These are phyloP conservation scores for Pseudotulostoma volvatum DNA, from an alignment of 495 filamentous ascomycete species.

Conservation along the genomic window DNA sequence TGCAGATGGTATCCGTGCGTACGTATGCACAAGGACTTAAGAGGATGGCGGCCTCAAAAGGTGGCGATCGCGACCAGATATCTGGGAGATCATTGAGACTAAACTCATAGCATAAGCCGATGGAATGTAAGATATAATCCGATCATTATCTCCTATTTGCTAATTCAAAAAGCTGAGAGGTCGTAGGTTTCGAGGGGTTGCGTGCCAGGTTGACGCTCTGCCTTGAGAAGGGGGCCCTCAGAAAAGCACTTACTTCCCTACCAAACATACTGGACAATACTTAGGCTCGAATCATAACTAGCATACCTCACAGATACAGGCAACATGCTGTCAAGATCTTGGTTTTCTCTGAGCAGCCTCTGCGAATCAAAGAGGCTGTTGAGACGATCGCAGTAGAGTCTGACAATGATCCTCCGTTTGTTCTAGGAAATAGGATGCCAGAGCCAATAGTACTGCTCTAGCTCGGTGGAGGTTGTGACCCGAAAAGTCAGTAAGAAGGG, in stretches of 20 bases:
- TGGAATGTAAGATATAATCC: slow-evolving; percentile 13
- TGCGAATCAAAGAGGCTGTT: slow-evolving; percentile 11
- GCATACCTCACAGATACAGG: slow-evolving; percentile 6
- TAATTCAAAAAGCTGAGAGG: no score
- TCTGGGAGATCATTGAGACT: slow-evolving; percentile 6
- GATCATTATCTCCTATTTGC: neutral
- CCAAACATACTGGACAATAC: slow-evolving; percentile 19
- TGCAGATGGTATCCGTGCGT: no score
- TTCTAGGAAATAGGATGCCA: slow-evolving; percentile 1
- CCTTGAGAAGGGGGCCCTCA: no score
- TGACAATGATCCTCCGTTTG: neutral
- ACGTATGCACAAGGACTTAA: slow-evolving; percentile 6
- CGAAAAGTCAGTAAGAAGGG: no score
- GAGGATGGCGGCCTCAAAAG: slow-evolving; percentile 5
- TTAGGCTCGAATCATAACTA: slow-evolving; percentile 17
- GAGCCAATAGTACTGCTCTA: slow-evolving; percentile 6
- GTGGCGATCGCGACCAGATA: slow-evolving; percentile 8
- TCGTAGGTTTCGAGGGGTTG: no score
- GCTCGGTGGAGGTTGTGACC: slow-evolving; percentile 5
- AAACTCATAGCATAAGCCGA: slow-evolving; percentile 9
- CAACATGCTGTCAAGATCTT: slow-evolving; percentile 10
- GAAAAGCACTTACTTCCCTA: no score
- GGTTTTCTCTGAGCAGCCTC: slow-evolving; percentile 8
- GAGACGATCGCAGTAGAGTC: no score
- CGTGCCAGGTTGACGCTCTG: no score